Percentiles rank a stretch among this genome's conserved stretches.
phyloP scores from a whole-genome alignment of 352 stramenopile genomes.

The Globisporangium cystogenes region DNA sequence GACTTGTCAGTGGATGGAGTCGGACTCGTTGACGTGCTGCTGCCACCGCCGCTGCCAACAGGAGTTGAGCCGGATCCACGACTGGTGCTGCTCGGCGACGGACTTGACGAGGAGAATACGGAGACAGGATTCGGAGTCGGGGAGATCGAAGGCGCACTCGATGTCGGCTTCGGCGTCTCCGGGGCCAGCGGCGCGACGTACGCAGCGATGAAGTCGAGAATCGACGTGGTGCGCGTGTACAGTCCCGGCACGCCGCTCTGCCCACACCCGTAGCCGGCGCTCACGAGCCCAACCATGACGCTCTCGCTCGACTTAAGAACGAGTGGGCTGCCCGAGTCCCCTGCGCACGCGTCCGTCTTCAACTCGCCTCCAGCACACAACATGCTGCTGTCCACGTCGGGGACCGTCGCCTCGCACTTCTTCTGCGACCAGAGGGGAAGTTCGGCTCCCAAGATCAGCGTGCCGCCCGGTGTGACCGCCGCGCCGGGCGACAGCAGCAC shows the following conservation, averaged over 20 bases:
- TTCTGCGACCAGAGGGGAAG: slow-evolving; percentile 3
- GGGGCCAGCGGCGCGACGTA: not conserved
- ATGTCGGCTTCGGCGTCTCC: no score
- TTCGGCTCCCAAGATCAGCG: no score
- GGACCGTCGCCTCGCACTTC: slow-evolving; percentile 5
- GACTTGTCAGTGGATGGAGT: no score
- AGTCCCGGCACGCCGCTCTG: slow-evolving; percentile 3
- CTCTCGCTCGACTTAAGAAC: no score
- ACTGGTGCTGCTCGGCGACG: no score
- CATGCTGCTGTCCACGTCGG: slow-evolving; percentile 8
- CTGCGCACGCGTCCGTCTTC: slow-evolving; percentile 14
- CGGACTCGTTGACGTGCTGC: no score
- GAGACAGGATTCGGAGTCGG: no score
- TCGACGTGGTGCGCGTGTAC: slow-evolving; percentile 9
- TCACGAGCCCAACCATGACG: not conserved
- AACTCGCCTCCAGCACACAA: slow-evolving; percentile 19
- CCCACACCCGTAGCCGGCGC: slow-evolving; percentile 9
- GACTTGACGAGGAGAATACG: no score
- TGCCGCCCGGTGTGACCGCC: slow-evolving; percentile 1
- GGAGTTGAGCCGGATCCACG: no score
- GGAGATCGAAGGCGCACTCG: no score
- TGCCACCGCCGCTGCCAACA: no score
- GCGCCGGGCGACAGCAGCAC: no score
- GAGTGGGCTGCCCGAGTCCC: slow-evolving; percentile 16
- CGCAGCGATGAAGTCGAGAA: not conserved